Percentiles rank a stretch among this genome's conserved stretches.
These are phyloP conservation scores for Cladosporium halotolerans DNA, from an alignment of 2,329 filamentous ascomycete genomes.

Conservation along the genomic window DNA sequence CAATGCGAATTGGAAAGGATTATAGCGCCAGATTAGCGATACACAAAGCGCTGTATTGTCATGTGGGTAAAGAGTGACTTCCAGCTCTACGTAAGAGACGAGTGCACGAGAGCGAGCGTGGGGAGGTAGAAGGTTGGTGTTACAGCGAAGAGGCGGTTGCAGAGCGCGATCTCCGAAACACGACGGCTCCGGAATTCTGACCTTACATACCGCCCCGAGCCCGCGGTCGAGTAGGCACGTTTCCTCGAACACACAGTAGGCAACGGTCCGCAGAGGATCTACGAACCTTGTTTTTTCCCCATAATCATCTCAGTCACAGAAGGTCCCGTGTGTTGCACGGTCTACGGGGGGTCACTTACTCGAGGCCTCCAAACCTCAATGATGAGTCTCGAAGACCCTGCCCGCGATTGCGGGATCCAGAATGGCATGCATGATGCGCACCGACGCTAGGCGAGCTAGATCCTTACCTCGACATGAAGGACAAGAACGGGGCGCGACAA, in stretches of 20 bases:
- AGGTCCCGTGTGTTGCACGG: constrained; percentile 3
- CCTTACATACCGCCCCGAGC: constrained; percentile 11
- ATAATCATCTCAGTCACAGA: constrained; percentile 1
- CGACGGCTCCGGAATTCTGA: constrained; percentile 11
- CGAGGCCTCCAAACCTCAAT: neutral
- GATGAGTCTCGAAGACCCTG: constrained; percentile 10
- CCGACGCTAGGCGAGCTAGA: constrained; percentile 6
- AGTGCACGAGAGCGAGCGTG: constrained; percentile 1
- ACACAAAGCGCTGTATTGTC: neutral
- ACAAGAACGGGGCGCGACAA: neutral
- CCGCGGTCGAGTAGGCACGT: constrained; percentile 1
- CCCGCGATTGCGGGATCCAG: neutral
- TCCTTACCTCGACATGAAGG: constrained; percentile 1
- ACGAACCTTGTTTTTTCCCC: constrained; percentile 10
- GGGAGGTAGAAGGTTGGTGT: constrained; percentile 9
- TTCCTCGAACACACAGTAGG: constrained; percentile 6
- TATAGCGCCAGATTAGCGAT: neutral
- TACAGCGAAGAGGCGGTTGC: constrained; percentile 10
- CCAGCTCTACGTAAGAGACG: constrained; percentile 1
- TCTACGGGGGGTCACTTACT: neutral
- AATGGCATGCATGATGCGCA: neutral
- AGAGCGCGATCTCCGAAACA: constrained; percentile 11
- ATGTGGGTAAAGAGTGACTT: neutral
- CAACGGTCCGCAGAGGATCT: constrained; percentile 11
- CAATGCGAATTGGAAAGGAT: neutral